Evolutionary conservation across 106 monocot genomes (phyloP).

Genomic region (Vanilla planifolia): DNA sequence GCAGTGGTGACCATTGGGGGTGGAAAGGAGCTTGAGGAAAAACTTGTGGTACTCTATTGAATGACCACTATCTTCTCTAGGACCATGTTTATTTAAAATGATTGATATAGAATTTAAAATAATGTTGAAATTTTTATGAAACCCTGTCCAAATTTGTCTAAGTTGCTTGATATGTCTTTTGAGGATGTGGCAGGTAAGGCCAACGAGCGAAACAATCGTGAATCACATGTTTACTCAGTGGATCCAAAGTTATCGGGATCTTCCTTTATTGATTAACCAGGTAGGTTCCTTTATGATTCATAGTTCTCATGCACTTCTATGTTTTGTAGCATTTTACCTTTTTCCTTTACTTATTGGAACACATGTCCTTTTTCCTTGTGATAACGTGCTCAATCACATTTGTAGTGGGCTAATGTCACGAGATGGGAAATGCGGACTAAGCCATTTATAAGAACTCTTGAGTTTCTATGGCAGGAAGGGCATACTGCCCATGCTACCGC

Average conservation of each 20-base stretch:
- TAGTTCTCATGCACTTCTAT: no score
- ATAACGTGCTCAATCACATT: neutral
- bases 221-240: conserved; percentile 99
- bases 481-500: conserved; percentile 97
- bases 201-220: conserved; percentile 98
- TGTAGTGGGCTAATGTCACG: conserved; percentile 98
- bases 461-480: conserved; percentile 99
- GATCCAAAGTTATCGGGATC: conserved; percentile 98
- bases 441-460: conserved; percentile 95
- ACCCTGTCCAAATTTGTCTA: neutral
- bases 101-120: neutral
- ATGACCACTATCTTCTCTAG: neutral
- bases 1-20: conserved; percentile 98
- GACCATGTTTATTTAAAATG: neutral
- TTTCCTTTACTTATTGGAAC: no score
- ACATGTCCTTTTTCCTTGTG: no score
- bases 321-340: no score
- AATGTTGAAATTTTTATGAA: neutral
- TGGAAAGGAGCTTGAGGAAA: conserved; percentile 98
- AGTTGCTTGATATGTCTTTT: conserved; percentile 11
- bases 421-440: conserved; percentile 99
- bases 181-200: conserved; percentile 78
- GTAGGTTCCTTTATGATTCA: conserved; percentile 17
- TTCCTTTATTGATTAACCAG: conserved; percentile 98
- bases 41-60: conserved; percentile 74